Conservation (phyloP, 805 yeast species). For the Cyberlindnera sargentensis region DNA sequence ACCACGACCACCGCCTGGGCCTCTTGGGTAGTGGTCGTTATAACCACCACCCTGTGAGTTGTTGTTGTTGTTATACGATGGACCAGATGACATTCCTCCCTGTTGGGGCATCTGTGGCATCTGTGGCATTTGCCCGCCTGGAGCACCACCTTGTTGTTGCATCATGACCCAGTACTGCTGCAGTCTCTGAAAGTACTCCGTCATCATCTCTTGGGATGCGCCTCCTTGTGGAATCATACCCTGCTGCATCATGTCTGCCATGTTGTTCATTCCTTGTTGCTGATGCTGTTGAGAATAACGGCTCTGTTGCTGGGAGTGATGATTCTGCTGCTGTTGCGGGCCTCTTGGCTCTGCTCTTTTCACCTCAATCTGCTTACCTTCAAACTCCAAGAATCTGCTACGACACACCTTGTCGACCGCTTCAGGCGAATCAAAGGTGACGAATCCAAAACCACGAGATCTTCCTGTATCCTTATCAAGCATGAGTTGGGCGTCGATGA, state of each 20-base stretch:
- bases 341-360: conserved; percentile 81
- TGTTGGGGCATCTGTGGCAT: conserved; percentile 6
- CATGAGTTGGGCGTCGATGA: conserved; percentile 95
- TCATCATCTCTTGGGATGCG: conserved; percentile 6
- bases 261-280: conserved; percentile 4
- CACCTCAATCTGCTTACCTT: conserved; percentile 80
- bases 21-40: conserved; percentile 9
- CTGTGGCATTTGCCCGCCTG: conserved; percentile 5
- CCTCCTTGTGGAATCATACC: background rate
- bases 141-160: conserved; percentile 32
- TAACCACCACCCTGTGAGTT: conserved; percentile 12
- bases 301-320: conserved; percentile 25
- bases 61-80: conserved; percentile 11
- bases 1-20: conserved; percentile 15
- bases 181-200: conserved; percentile 56
- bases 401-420: conserved; percentile 88
- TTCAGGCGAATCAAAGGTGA: conserved; percentile 89
- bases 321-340: conserved; percentile 43
- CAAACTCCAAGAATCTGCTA: conserved; percentile 73
- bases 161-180: conserved; percentile 57
- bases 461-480: conserved; percentile 95
- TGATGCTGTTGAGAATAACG: conserved; percentile 22
- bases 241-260: conserved; percentile 10
- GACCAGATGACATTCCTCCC: conserved; percentile 6
- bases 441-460: conserved; percentile 95